phyloP scores from a whole-genome alignment of 768 basidiomycete genomes.

The Phanerodontia chrysosporium region DNA sequence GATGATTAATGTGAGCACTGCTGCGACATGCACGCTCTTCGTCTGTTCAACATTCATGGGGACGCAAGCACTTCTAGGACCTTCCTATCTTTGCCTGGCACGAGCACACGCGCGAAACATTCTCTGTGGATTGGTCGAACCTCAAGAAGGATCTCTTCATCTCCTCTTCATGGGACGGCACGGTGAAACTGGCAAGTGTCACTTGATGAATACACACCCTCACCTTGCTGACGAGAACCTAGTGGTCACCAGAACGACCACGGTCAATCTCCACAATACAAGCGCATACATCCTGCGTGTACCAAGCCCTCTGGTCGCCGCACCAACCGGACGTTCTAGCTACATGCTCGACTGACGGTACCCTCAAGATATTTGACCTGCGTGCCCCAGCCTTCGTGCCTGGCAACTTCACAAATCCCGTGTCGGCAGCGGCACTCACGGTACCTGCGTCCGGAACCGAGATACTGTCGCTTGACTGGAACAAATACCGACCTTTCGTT shows the following conservation, averaged over 20 bases:
- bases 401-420: conserved; percentile 55
- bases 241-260: conserved; percentile 88
- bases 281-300: conserved; percentile 82
- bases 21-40: neutral
- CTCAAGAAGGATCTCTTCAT: conserved; percentile 82
- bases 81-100: conserved; percentile 90
- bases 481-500: conserved; percentile 80
- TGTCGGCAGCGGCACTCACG: conserved; percentile 70
- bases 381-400: conserved; percentile 56
- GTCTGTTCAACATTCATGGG: conserved; percentile 23
- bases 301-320: conserved; percentile 89
- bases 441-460: conserved; percentile 77
- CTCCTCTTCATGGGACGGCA: conserved; percentile 91
- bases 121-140: conserved; percentile 95
- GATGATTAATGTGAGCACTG: conserved; percentile 62
- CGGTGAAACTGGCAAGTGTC: conserved; percentile 73
- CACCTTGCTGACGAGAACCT: conserved; percentile 1
- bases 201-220: neutral
- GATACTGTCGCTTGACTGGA: conserved; percentile 84
- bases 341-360: conserved; percentile 85
- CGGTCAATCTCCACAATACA: conserved; percentile 78
- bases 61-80: conserved; percentile 51
- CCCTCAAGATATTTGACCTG: conserved; percentile 78
- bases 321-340: conserved; percentile 80
- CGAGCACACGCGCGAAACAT: conserved; percentile 91